Evolutionary conservation across 2,329 filamentous ascomycete species (phyloP), one percentile per base, ranked within the genome.

Genomic region (Xylariaceae sp.): DNA sequence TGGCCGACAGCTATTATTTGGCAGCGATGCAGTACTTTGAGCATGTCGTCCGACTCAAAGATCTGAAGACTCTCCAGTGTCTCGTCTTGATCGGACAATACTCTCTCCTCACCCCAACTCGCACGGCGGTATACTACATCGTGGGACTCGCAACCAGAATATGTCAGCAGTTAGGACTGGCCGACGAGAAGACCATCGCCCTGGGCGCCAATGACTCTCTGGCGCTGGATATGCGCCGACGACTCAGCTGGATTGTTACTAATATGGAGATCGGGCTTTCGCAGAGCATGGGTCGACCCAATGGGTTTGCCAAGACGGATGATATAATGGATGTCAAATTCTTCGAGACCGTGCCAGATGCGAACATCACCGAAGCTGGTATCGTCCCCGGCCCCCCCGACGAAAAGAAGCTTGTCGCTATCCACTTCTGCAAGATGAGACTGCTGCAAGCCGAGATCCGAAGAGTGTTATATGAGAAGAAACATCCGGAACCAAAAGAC

Each of bases 1-100:
- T 97, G 19, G 91, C 93, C 22, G 91, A 97, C 64, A 90, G 89
- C 60, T 97, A 95, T 66, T 97, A 96, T 58, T 75, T 96, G 17
- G 87, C 90, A 18, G 91, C 91, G 4, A 82, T 97, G 68, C 81
- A 84, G 47, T 83, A 83, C 54, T 81, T 97, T 47, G 87, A 96
- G 62, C 80, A 81, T 3, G 83, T 94, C 9, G 77, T 97, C 41
- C 82, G 83, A 39, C 82, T 85, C n/a, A 95, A 95, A 72, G 88
- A 97, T 61, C 66, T 96, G 22, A 87, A 84, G 55, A 94, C 93
- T 0, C 69, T 97, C 13, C 93, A 97, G 64, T 96, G 91, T 54
- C 81, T 96, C 41, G 78, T 85, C 3, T 68, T 98, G 13, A 86
- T 97, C 52, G 89, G 83, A 1, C 87, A 93, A 56, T 97, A 97